Base-by-base conservation (phyloP, 768 basidiomycete genomes). In the Lyophyllum decastes region DNA sequence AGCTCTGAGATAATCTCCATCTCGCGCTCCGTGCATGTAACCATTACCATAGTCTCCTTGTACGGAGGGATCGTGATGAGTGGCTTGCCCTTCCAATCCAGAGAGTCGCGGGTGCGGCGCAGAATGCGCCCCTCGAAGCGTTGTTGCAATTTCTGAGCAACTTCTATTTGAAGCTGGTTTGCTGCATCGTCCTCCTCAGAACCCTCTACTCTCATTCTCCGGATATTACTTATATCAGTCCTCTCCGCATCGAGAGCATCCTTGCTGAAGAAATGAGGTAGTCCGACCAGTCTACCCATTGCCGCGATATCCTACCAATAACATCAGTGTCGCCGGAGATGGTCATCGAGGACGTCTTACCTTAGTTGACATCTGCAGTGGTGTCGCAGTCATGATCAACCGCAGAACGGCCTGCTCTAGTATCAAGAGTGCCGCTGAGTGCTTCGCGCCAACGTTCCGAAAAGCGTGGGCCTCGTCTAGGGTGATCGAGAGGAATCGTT, bases 311-410 rank as follows among this genome's bases (percentile, higher is more conserved):
- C 44, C 44, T 45, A 9, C 44, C 3, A 9, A 22, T 25, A 12
- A 19, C 19, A 21, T 10, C 16, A 21, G 11, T 14, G 44, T 9
- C 2, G 19, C 24, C 4, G 44, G 44, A 4, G 30, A 4, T 5
- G 4, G 41, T 16, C 41, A 21, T 21, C 14, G 44, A 45, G 4
- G 44, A 22, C 6, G 19, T 19, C 51, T 30, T 22, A 68, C 70
- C 61, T 66, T 68, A 0, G 62, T 51, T 0, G 64, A 55, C 0
- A 68, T 72, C 38, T 68, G 70, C 1, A 74, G 58, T 0, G 73
- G 72, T 0, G 72, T 74, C 0, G 67, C 73, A 1, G 72, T 71
- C 45, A 68, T 49, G 2, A 67, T 53, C 1, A 72, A 21, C 2
- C 56, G 52, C 0, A 69, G 24, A 8, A 43, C 14, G 0, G 55